A percentile compares a stretch with the other conserved stretches of the same genome.
Conservation (phyloP, 257 asterid species). For the Striga asiatica region DNA sequence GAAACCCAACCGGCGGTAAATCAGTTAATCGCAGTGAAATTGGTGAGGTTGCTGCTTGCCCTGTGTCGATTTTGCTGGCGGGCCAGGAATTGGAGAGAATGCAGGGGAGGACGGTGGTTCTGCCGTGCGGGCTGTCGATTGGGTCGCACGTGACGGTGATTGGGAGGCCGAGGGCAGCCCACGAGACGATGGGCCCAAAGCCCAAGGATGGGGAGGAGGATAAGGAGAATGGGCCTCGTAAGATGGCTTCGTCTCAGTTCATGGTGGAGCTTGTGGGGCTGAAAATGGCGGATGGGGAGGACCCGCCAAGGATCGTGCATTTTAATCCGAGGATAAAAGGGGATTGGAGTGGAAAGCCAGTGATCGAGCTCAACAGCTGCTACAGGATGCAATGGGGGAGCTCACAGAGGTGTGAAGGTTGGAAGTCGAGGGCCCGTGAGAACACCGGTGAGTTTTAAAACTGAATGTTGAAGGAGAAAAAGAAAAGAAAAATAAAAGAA, state of each 20-base stretch:
- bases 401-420: constrained; percentile 66
- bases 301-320: constrained; percentile 76
- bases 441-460: constrained; percentile 72
- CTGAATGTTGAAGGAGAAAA: too few relatives aligned
- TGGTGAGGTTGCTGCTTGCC: constrained; percentile 16
- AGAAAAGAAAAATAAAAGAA: too few relatives aligned
- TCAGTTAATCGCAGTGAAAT: background rate
- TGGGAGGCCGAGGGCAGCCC: constrained; percentile 60
- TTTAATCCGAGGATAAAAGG: constrained; percentile 79
- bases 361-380: constrained; percentile 73
- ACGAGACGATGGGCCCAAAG: constrained; percentile 40
- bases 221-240: too few relatives aligned
- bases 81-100: constrained; percentile 33
- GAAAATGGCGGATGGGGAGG: constrained; percentile 79
- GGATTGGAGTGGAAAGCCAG: constrained; percentile 83
- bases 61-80: constrained; percentile 35
- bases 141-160: constrained; percentile 77
- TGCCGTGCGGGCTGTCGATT: constrained; percentile 76
- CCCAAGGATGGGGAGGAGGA: constrained; percentile 37
- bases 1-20: too few relatives aligned
- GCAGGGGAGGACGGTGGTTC: constrained; percentile 33
- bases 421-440: constrained; percentile 60
- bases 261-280: constrained; percentile 79
- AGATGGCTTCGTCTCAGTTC: constrained; percentile 76
- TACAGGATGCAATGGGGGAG: constrained; percentile 91